A percentile compares a stretch with the other conserved stretches of the same genome.
Conservation (phyloP, 2,329 filamentous ascomycete species). For the Aspergillus sclerotialis region DNA sequence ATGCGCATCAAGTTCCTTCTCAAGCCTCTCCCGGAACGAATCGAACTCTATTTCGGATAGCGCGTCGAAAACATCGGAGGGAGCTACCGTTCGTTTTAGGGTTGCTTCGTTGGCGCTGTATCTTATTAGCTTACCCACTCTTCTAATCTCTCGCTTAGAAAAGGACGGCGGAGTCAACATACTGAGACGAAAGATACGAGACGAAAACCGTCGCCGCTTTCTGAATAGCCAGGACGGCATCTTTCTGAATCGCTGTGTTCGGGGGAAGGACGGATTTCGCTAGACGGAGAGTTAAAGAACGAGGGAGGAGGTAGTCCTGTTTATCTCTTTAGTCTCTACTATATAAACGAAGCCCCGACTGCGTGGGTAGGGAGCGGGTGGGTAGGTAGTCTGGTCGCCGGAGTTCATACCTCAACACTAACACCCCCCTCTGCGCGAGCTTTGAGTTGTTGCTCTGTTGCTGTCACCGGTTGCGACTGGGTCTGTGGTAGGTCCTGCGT, state of each 20-base stretch:
- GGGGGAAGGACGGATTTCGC: constrained; percentile 58
- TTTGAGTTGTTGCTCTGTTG: constrained; percentile 34
- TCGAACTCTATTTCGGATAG: constrained; percentile 56
- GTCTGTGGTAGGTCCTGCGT: constrained; percentile 9
- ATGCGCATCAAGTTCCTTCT: constrained; percentile 50
- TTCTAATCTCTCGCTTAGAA: background rate
- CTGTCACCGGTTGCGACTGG: constrained; percentile 20
- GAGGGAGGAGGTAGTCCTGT: constrained; percentile 57
- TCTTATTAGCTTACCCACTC: too few relatives aligned
- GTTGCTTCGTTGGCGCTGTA: constrained; percentile 55
- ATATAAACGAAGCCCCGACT: too few relatives aligned
- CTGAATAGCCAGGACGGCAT: constrained; percentile 56
- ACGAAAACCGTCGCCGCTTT: constrained; percentile 63
- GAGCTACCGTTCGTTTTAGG: constrained; percentile 55
- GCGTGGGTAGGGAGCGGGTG: too few relatives aligned
- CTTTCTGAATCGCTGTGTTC: constrained; percentile 60
- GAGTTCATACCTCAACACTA: constrained; percentile 35
- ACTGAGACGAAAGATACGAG: constrained; percentile 56
- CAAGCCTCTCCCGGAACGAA: constrained; percentile 50
- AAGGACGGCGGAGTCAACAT: constrained; percentile 18
- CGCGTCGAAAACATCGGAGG: constrained; percentile 54
- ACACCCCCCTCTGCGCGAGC: constrained; percentile 31
- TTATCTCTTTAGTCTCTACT: constrained; percentile 2
- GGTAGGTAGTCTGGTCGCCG: too few relatives aligned
- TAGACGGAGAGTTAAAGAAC: constrained; percentile 54